phyloP scores from a whole-genome alignment of 257 asterid genomes.

The Galeopsis tetrahit region DNA sequence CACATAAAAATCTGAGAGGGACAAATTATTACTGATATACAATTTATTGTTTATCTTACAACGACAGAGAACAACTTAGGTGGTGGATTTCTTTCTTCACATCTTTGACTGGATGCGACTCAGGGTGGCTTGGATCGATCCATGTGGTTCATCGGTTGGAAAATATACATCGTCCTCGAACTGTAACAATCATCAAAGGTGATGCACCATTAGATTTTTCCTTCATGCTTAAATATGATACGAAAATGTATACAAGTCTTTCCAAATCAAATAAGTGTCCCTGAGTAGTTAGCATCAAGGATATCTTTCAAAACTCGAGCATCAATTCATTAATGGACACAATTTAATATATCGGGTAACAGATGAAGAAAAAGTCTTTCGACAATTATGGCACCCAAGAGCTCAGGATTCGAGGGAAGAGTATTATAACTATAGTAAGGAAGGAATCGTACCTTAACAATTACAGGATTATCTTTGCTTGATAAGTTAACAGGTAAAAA shows the following conservation, averaged over 20 bases:
- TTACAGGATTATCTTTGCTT: conserved; percentile 73
- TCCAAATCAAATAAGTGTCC: too few species aligned
- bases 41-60: conserved; percentile 25
- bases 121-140: conserved; percentile 86
- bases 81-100: conserved; percentile 61
- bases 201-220: conserved; percentile 16
- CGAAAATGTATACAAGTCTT: background rate
- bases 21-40: background rate
- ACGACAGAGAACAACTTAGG: background rate
- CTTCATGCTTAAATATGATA: background rate
- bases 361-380: background rate
- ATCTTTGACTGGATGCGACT: conserved; percentile 77
- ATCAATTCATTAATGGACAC: background rate
- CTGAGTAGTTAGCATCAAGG: background rate
- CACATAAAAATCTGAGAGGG: background rate
- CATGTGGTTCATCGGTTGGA: conserved; percentile 97
- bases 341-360: background rate
- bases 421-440: conserved; percentile 7
- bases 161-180: conserved; percentile 86
- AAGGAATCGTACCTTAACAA: conserved; percentile 69
- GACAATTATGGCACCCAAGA: background rate
- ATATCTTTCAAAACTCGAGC: background rate
- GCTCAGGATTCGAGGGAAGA: background rate
- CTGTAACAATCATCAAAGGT: conserved; percentile 46
- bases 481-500: conserved; percentile 89